phyloP scores from a whole-genome alignment of 306 rosid species.

The Cucumis melo region DNA sequence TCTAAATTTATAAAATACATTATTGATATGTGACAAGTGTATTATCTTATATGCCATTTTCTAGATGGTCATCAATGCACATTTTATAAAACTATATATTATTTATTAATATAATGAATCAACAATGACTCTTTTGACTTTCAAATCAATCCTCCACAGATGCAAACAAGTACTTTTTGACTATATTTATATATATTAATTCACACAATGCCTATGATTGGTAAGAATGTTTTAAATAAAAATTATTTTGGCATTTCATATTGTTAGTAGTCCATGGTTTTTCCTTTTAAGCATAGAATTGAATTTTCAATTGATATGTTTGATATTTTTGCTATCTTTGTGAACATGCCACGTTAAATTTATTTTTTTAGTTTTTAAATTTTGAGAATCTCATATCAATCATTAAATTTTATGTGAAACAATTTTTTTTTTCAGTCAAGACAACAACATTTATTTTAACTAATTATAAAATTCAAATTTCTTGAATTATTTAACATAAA shows the following conservation, averaged over 20 bases:
- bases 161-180: neutral
- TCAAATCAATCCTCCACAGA: neutral
- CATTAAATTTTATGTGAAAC: neutral
- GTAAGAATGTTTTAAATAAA: no score
- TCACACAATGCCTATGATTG: neutral
- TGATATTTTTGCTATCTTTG: no score
- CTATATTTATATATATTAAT: neutral
- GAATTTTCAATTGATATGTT: no score
- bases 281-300: no score
- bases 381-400: neutral
- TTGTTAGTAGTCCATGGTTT: neutral
- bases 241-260: neutral
- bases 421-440: neutral
- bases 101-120: no score
- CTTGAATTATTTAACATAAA: neutral
- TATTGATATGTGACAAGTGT: no score
- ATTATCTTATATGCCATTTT: no score
- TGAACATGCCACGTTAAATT: no score
- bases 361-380: neutral
- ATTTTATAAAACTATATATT: no score
- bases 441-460: neutral
- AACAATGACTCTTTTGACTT: neutral
- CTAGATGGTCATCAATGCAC: no score
- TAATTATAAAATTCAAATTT: neutral
- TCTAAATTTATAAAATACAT: no score